Base-by-base conservation (phyloP, 164 flowering plant species). In the Hamamelis virginiana region DNA sequence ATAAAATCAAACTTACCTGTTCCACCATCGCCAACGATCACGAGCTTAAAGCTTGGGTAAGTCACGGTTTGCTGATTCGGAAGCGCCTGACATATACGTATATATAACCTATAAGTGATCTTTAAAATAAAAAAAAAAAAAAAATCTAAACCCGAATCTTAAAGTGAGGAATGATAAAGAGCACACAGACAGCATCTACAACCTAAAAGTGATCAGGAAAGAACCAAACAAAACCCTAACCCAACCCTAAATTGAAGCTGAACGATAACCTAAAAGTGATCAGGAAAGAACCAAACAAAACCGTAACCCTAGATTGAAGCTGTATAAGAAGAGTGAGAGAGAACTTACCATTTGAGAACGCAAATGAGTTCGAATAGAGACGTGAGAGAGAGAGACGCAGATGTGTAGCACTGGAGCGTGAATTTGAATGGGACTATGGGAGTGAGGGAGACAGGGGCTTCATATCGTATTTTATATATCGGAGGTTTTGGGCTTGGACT, bases 231-330 rank as follows among this genome's bases (percentile, higher is more conserved):
- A 12, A 47, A 50, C 53, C 53, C 53, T 14, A 50, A 50, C 53
- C 53, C n/a, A 50, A 50, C 53, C 53, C 53, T 50, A 50, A n/a
- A 50, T 50, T 50, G 53, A 50, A 50, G n/a, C 16, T 50, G 19
- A 16, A 50, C n/a, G n/a, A n/a, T n/a, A 33, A 33, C 41, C 41
- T 33, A 50, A 50, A 50, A 4, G 16, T 15, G 53, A 50, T 50
- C 5, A 10, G 5, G n/a, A 16, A 16, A 50, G n/a, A 50, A 50
- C 14, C 9, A 47, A 47, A 47, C 8, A 13, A 12, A 47, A 50
- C 53, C 53, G n/a, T n/a, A n/a, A n/a, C n/a, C 53, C n/a, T 50
- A 50, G 53, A 50, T 50, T 50, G 53, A 50, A 50, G n/a, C 16
- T 50, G 19, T 2, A 50, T n/a, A 50, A n/a, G n/a, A 50, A 50